Percentiles rank a stretch among this genome's conserved stretches.
Evolutionary conservation across 441 rosid genomes (phyloP).

Genomic region (Gossypium schwendimanii): DNA sequence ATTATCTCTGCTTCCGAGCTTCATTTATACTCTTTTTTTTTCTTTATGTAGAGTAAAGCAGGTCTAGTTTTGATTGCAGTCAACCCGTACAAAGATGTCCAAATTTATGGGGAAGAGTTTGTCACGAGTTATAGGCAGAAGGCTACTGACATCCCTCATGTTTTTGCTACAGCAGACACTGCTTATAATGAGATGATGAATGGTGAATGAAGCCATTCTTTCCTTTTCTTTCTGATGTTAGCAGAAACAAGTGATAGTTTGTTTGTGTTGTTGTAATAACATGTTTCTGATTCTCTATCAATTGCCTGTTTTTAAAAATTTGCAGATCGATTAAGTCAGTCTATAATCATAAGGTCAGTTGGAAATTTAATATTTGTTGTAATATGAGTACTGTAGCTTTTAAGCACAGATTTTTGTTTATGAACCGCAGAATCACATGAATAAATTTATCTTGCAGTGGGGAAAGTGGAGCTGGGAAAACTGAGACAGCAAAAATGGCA

Average conservation of each 20-base stretch:
- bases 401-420: background rate
- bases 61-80: constrained; percentile 84
- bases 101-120: constrained; percentile 57
- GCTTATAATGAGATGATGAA: constrained; percentile 91
- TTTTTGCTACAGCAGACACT: constrained; percentile 69
- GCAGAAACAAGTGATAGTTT: constrained; percentile 1
- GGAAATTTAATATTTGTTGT: background rate
- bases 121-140: constrained; percentile 58
- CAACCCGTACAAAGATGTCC: constrained; percentile 70
- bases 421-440: background rate
- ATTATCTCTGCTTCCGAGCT: constrained; percentile 11
- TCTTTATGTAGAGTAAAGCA: constrained; percentile 67
- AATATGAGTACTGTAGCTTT: background rate
- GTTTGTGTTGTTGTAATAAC: constrained; percentile 1
- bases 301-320: constrained; percentile 14
- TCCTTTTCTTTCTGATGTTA: constrained; percentile 6
- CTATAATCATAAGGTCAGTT: constrained; percentile 68
- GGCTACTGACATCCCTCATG: constrained; percentile 63
- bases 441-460: constrained; percentile 50
- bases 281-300: constrained; percentile 17
- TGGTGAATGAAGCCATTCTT: constrained; percentile 38
- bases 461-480: constrained; percentile 98
- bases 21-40: constrained; percentile 17
- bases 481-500: constrained; percentile 88
- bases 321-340: constrained; percentile 65